These are phyloP conservation scores for Cochliopodium minus DNA, from an alignment of 208 protist species.

Conservation along the genomic window DNA sequence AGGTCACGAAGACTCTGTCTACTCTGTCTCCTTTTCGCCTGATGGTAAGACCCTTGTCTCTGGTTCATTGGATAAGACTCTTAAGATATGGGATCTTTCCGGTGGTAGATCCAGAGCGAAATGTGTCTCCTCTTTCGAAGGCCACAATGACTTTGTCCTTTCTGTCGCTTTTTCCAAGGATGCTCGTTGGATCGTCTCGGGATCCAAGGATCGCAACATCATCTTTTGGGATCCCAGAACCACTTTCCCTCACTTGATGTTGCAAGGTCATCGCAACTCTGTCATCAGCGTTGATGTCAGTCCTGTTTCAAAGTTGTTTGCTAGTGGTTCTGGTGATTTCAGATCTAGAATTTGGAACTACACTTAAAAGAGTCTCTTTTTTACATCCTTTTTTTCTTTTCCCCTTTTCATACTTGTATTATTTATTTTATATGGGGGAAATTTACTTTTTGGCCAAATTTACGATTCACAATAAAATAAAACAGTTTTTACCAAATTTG, in stretches of 20 bases:
- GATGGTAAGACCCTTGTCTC: constrained; percentile 14
- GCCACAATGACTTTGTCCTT: constrained; percentile 4
- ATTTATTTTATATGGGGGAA: no score
- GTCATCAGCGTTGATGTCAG: constrained; percentile 20
- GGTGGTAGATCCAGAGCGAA: not conserved
- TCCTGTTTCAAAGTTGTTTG: constrained; percentile 8
- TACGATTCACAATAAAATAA: no score
- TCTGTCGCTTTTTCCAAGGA: constrained; percentile 2
- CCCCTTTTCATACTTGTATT: no score
- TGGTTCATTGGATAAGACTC: constrained; percentile 17
- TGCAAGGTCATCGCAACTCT: constrained; percentile 13
- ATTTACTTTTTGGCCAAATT: no score
- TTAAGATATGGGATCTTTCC: constrained; percentile 19
- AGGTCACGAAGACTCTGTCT: constrained; percentile 23
- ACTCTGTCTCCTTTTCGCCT: constrained; percentile 15
- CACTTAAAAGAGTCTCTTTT: no score
- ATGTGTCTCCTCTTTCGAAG: not conserved
- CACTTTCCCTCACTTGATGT: constrained; percentile 5
- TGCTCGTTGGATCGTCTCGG: constrained; percentile 6
- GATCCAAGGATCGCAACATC: constrained; percentile 22
- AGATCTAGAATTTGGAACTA: constrained; percentile 21
- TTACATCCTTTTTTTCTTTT: no score
- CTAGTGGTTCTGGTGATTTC: constrained; percentile 19
- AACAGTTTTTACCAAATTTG: no score
- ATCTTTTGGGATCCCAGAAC: constrained; percentile 46